Percentiles rank a stretch among this genome's conserved stretches.
Conservation (phyloP, 192 early-diverging fungal species). For the Backusella tarrabulga region DNA sequence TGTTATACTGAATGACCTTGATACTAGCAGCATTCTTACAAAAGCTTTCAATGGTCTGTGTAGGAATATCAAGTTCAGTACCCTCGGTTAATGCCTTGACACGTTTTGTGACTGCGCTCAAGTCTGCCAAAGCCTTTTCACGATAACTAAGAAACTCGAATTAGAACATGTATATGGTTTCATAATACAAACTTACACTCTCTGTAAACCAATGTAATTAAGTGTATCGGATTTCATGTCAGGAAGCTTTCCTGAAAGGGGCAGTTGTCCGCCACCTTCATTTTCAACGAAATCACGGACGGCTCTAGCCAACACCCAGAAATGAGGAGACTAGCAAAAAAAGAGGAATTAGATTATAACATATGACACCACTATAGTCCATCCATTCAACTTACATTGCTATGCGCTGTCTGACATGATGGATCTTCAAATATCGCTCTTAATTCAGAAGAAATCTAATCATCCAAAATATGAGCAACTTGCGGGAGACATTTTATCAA, state of each 20-base stretch:
- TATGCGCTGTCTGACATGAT: constrained; percentile 49
- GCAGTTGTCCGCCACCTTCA: constrained; percentile 70
- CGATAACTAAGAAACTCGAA: constrained; percentile 57
- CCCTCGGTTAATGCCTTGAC: constrained; percentile 47
- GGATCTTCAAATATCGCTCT: constrained; percentile 55
- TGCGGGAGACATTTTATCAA: not conserved
- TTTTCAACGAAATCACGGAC: constrained; percentile 75
- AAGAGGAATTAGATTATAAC: too few species aligned
- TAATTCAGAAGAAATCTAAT: constrained; percentile 48
- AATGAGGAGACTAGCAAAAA: constrained; percentile 47
- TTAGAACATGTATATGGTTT: not conserved
- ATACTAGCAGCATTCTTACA: constrained; percentile 80
- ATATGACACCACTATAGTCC: too few species aligned
- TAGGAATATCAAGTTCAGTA: constrained; percentile 50
- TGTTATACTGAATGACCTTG: constrained; percentile 66
- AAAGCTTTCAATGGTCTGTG: constrained; percentile 70
- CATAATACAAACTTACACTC: constrained; percentile 50
- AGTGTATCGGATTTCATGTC: constrained; percentile 98
- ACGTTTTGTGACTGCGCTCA: constrained; percentile 44
- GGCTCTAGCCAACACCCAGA: constrained; percentile 87
- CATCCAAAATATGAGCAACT: not conserved
- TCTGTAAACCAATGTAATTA: constrained; percentile 82
- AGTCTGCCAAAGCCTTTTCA: constrained; percentile 73
- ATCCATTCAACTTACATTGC: not conserved
- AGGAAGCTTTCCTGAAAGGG: constrained; percentile 82